Conservation (phyloP, 495 filamentous ascomycete species). For the Penicillium roqueforti region DNA sequence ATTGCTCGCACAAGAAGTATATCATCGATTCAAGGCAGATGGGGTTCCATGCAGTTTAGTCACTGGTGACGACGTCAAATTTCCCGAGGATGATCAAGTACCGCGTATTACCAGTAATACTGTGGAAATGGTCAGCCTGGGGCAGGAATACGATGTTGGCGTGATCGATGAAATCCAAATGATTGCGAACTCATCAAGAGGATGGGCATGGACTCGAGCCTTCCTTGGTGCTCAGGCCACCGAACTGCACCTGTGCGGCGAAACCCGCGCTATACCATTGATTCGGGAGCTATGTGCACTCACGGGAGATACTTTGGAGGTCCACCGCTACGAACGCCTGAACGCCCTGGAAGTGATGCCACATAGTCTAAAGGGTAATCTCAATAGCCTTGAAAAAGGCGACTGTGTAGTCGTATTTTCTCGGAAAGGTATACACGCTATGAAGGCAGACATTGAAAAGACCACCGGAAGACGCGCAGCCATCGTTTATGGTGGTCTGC, state of each 20-base stretch:
- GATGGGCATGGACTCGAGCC: conserved; percentile 97
- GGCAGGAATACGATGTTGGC: conserved; percentile 70
- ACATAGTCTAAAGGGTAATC: conserved; percentile 55
- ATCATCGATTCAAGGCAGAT: conserved; percentile 69
- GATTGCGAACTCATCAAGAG: conserved; percentile 75
- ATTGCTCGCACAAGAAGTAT: conserved; percentile 91
- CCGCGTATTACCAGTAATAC: conserved; percentile 74
- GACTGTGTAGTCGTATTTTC: conserved; percentile 89
- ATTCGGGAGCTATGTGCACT: conserved; percentile 74
- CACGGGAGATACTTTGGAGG: conserved; percentile 75
- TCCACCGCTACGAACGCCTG: conserved; percentile 78
- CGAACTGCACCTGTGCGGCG: conserved; percentile 93
- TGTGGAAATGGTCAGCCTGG: conserved; percentile 89
- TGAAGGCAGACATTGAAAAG: conserved; percentile 75
- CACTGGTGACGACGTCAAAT: conserved; percentile 82
- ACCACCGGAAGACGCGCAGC: conserved; percentile 74
- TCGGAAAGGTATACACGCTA: conserved; percentile 70
- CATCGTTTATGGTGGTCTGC: conserved; percentile 87
- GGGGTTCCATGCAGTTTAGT: conserved; percentile 73
- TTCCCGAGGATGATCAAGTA: conserved; percentile 43
- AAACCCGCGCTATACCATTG: conserved; percentile 74
- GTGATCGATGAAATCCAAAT: conserved; percentile 99
- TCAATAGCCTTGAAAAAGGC: conserved; percentile 71
- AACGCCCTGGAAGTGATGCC: conserved; percentile 67
- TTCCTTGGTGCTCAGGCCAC: conserved; percentile 78